Conservation (phyloP, 148 eudicot species). For the Simmondsia chinensis region DNA sequence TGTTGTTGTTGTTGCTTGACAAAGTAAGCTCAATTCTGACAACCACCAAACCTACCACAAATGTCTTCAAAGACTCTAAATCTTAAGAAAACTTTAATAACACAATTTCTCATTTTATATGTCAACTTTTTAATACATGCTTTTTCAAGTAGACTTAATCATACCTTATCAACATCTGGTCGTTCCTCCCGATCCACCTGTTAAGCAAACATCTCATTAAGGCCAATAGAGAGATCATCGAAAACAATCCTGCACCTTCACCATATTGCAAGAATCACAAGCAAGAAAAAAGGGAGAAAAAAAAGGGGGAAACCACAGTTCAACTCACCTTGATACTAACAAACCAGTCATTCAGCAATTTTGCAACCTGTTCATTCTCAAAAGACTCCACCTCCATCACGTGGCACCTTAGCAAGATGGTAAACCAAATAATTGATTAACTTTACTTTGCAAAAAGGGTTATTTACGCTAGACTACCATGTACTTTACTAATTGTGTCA, state of each 20-base stretch:
- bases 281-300: no score
- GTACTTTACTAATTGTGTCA: no score
- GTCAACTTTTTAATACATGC: neutral
- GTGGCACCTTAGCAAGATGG: constrained; percentile 77
- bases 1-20: no score
- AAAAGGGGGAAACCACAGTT: neutral
- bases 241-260: neutral
- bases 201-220: constrained; percentile 8
- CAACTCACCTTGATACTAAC: constrained; percentile 77
- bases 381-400: constrained; percentile 99
- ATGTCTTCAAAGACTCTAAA: no score
- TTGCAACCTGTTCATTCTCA: constrained; percentile 82
- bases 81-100: neutral
- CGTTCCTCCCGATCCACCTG: constrained; percentile 98
- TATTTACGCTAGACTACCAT: no score
- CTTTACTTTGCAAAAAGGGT: neutral
- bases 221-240: neutral
- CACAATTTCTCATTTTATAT: neutral
- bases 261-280: no score
- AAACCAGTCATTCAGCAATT: constrained; percentile 86
- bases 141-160: neutral
- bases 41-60: no score
- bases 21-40: no score
- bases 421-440: no score
- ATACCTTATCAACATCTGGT: constrained; percentile 97